Evolutionary conservation across 768 basidiomycete genomes (phyloP).

Genomic region (Amanita fuliginea): DNA sequence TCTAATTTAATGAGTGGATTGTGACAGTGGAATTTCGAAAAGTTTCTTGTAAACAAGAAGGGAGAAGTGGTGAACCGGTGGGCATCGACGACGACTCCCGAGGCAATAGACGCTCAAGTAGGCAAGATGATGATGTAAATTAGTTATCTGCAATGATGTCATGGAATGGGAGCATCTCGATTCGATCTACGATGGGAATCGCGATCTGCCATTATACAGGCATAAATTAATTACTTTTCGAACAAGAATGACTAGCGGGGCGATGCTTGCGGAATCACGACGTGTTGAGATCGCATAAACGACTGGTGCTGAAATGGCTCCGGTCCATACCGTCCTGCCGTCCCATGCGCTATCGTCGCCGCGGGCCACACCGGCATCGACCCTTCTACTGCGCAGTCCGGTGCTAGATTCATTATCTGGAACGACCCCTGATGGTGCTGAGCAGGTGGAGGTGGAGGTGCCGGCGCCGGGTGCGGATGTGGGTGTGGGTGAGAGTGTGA

Average conservation of each 20-base stretch:
- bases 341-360: neutral
- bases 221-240: neutral
- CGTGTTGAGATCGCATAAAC: constrained; percentile 32
- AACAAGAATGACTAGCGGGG: constrained; percentile 9
- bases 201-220: neutral
- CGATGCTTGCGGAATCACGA: constrained; percentile 13
- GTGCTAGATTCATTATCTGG: constrained; percentile 30
- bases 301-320: constrained; percentile 32
- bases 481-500: no score
- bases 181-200: neutral
- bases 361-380: constrained; percentile 9
- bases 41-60: constrained; percentile 73
- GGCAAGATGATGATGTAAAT: constrained; percentile 24
- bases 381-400: constrained; percentile 11
- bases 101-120: constrained; percentile 50
- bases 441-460: neutral
- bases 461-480: no score
- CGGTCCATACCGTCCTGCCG: constrained; percentile 13
- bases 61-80: constrained; percentile 68
- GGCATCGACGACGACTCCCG: constrained; percentile 67
- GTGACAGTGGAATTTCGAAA: constrained; percentile 81
- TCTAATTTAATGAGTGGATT: no score
- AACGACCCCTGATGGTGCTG: constrained; percentile 49
- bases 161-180: neutral
- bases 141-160: neutral